phyloP scores from a whole-genome alignment of 352 stramenopile species.

The Detonula confervacea region DNA sequence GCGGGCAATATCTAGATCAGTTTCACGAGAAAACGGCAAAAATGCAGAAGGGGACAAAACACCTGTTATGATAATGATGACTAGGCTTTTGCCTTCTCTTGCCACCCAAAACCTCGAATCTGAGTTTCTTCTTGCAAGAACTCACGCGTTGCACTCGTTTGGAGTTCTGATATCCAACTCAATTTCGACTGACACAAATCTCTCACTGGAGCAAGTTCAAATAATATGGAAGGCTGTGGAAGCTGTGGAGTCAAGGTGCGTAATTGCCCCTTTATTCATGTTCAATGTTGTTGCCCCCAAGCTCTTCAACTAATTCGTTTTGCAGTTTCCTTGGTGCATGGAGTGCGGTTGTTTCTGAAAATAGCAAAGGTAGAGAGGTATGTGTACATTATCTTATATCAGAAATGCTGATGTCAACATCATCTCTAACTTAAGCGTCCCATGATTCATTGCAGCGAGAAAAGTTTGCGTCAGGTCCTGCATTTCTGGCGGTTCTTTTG shows the following conservation, averaged over 20 bases:
- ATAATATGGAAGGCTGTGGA: constrained; percentile 80
- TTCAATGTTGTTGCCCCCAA: not conserved
- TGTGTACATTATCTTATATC: constrained; percentile 2
- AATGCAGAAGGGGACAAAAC: constrained; percentile 48
- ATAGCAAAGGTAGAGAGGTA: constrained; percentile 67
- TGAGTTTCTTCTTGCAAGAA: constrained; percentile 66
- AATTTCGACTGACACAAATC: constrained; percentile 24
- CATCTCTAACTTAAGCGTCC: constrained; percentile 10
- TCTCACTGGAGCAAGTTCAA: constrained; percentile 65
- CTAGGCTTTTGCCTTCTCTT: constrained; percentile 74
- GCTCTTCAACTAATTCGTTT: not conserved
- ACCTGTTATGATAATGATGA: constrained; percentile 84
- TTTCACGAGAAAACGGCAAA: constrained; percentile 40
- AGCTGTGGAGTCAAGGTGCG: constrained; percentile 53
- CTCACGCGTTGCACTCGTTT: constrained; percentile 70
- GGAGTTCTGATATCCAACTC: constrained; percentile 79
- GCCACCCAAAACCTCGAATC: constrained; percentile 52
- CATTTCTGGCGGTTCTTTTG: constrained; percentile 72
- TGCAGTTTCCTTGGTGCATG: constrained; percentile 66
- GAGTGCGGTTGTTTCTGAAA: constrained; percentile 70
- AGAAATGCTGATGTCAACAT: not conserved
- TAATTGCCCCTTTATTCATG: not conserved
- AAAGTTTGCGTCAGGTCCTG: constrained; percentile 65
- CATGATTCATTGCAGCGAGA: constrained; percentile 45
- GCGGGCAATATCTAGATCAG: constrained; percentile 49